Conservation (phyloP, 176 grass and related monocot species). For the sorghum (Sorghum bicolor) region DNA sequence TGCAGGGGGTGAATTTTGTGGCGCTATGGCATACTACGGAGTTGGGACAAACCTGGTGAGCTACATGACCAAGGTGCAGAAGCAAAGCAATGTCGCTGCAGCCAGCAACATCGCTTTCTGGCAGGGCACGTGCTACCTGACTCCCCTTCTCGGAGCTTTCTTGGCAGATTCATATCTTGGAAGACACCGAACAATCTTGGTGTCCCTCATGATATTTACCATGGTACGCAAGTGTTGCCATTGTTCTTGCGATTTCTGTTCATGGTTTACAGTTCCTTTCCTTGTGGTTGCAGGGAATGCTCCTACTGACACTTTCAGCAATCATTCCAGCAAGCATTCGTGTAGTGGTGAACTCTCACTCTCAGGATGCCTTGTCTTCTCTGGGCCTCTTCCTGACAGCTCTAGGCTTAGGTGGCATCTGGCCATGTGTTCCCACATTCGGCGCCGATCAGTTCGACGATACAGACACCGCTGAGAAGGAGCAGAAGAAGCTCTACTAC, state of each 20-base stretch:
- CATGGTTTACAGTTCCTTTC: not conserved
- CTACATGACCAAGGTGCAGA: constrained; percentile 54
- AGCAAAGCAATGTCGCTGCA: constrained; percentile 46
- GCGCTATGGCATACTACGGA: constrained; percentile 55
- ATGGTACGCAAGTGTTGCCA: constrained; percentile 27
- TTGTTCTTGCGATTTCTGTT: not conserved
- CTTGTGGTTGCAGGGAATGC: constrained; percentile 24
- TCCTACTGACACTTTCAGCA: constrained; percentile 37
- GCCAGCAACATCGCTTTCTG: constrained; percentile 54
- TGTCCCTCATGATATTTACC: constrained; percentile 34
- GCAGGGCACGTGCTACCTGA: constrained; percentile 60
- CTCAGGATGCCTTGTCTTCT: constrained; percentile 32
- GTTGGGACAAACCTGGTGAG: constrained; percentile 61
- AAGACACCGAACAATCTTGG: constrained; percentile 47
- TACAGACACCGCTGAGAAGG: constrained; percentile 30
- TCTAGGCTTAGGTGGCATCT: constrained; percentile 58
- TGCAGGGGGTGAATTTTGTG: constrained; percentile 53
- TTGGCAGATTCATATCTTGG: constrained; percentile 76
- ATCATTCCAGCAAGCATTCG: constrained; percentile 2
- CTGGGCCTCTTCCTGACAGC: constrained; percentile 60
- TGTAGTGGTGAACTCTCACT: not conserved
- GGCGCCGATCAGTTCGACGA: constrained; percentile 74
- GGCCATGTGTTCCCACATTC: constrained; percentile 61
- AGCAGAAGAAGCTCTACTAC: constrained; percentile 43
- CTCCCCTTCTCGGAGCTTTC: constrained; percentile 54